These are phyloP conservation scores for Pyracantha coccinea DNA, from an alignment of 331 rosid species.

Conservation along the genomic window DNA sequence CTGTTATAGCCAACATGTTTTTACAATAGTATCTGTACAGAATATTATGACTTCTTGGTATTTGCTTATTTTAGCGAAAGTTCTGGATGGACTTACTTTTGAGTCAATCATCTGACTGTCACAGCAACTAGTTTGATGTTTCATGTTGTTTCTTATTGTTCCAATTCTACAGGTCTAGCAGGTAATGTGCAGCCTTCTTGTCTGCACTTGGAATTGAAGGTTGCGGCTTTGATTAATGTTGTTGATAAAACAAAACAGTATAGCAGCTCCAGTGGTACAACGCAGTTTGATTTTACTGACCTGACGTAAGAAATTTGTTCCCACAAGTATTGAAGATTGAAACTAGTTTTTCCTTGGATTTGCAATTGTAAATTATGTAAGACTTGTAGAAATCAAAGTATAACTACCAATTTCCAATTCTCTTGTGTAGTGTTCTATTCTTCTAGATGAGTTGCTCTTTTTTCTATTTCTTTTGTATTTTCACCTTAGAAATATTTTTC, in stretches of 20 bases:
- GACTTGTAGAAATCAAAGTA: not conserved
- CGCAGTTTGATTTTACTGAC: constrained; percentile 60
- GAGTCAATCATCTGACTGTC: not conserved
- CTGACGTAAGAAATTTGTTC: constrained; percentile 58
- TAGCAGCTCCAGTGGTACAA: constrained; percentile 35
- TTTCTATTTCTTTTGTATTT: not conserved
- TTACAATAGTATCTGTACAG: not conserved
- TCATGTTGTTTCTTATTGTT: constrained; percentile 7
- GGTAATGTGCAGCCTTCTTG: constrained; percentile 26
- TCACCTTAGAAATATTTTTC: not conserved
- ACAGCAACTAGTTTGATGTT: not conserved
- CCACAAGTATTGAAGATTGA: constrained; percentile 1
- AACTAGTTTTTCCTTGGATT: constrained; percentile 2
- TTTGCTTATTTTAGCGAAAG: not conserved
- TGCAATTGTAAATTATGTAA: not conserved
- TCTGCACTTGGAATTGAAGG: constrained; percentile 24
- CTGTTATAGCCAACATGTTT: not conserved
- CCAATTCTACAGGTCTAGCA: constrained; percentile 17
- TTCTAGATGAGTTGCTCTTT: not conserved
- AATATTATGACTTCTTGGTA: not conserved
- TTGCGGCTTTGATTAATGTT: constrained; percentile 23
- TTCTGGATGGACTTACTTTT: not conserved
- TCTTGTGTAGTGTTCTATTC: not conserved
- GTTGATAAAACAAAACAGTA: constrained; percentile 31
- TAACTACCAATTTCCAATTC: not conserved